Base-by-base conservation (phyloP, 257 asterid genomes). In the Haberlea rhodopensis region DNA sequence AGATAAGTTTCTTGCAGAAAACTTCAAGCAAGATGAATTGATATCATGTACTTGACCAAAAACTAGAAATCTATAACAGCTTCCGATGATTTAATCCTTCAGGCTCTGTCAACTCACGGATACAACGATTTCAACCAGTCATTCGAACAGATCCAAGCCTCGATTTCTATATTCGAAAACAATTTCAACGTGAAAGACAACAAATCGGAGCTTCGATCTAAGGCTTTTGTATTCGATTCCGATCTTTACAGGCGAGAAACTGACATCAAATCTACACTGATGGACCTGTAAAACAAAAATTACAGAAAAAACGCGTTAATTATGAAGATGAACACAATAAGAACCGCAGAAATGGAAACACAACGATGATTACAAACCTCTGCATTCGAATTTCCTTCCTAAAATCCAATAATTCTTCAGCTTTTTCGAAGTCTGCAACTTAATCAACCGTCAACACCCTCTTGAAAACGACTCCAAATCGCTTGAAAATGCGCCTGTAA, bases 211-310 rank as follows among this genome's bases (percentile, higher is more conserved):
- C 34, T 52, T 37, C 25, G 27, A 49, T 18, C 61, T 40, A 28
- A 53, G 72, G 65, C 40, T 64, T 54, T 61, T 48, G 27, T 13
- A 26, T 49, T 4, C 57, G 10, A 60, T 60, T 37, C 77, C 69
- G 79, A 73, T 74, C 74, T 62, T 55, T 9, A 40, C 32, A 58
- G 28, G 59, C 66, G 21, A 59, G 18, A 53, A 53, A 46, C 61
- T 77, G 74, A 78, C 75, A 78, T 66, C 76, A 63, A 72, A 59
- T 75, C 83, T 72, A 60, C 63, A 27, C 21, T 66, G 67, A 62
- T 54, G 52, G 3, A 69, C 83, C 81, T 78, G 78, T 34, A 31
- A 46, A 67, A 65, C 62, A 53, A 54, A 65, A 62, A 53, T 54
- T 1, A 49, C 43, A 71, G 24, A 62, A 46, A 31, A 53, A 66